Evolutionary conservation across 2,329 filamentous ascomycete genomes (phyloP).

Genomic region (Emergomyces orientalis): DNA sequence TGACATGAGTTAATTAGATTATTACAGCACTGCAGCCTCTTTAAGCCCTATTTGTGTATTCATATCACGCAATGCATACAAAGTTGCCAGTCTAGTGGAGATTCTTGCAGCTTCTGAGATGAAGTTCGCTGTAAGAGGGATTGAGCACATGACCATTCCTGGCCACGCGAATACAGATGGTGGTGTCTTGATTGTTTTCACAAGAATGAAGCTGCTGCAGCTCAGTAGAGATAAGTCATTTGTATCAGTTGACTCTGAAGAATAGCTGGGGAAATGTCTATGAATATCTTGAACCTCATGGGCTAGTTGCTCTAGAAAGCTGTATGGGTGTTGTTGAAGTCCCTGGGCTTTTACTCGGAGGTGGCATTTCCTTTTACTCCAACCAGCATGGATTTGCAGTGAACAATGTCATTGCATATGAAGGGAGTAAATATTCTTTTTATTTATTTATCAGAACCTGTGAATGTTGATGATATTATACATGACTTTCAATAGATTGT

Average conservation of each 20-base stretch:
- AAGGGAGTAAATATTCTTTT: constrained; percentile 15
- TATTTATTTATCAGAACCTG: neutral
- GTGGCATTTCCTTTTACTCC: constrained; percentile 27
- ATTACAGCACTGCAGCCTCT: neutral
- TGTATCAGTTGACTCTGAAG: constrained; percentile 26
- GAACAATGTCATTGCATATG: constrained; percentile 27
- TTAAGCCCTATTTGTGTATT: constrained; percentile 25
- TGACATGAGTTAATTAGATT: neutral
- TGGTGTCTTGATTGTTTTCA: constrained; percentile 26
- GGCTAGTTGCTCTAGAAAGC: constrained; percentile 26
- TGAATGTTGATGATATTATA: neutral
- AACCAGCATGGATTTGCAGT: constrained; percentile 28
- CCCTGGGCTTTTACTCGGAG: constrained; percentile 28
- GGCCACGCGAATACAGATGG: constrained; percentile 3
- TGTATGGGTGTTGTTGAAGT: constrained; percentile 29
- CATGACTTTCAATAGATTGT: constrained; percentile 14
- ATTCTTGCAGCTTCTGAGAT: constrained; percentile 22
- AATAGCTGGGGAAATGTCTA: constrained; percentile 29
- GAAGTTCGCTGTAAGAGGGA: constrained; percentile 18
- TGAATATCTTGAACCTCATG: constrained; percentile 23
- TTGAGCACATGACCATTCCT: constrained; percentile 6
- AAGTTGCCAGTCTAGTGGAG: constrained; percentile 21
- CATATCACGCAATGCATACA: constrained; percentile 18
- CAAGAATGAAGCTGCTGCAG: constrained; percentile 16
- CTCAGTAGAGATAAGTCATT: constrained; percentile 22